Evolutionary conservation across 2,329 filamentous ascomycete genomes (phyloP).

Genomic region (Thelonectria rubi): DNA sequence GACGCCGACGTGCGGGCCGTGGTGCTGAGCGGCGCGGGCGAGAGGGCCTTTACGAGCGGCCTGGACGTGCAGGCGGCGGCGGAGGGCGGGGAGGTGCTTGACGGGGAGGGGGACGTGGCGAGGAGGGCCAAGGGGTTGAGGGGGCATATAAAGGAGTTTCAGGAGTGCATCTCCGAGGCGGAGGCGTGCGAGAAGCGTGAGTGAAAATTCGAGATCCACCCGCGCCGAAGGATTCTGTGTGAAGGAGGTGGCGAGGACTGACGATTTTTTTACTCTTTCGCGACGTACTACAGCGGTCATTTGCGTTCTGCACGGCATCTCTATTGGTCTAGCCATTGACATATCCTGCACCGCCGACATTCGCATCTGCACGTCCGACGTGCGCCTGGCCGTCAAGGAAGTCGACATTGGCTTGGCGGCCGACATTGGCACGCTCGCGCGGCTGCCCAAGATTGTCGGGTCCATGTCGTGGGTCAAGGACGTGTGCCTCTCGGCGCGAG

Average conservation of each 20-base stretch:
- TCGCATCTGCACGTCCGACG: conserved; percentile 68
- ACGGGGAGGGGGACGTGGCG: conserved; percentile 62
- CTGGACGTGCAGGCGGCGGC: conserved; percentile 81
- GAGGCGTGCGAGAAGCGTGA: conserved; percentile 90
- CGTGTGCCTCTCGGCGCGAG: conserved; percentile 74
- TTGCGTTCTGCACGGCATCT: conserved; percentile 79
- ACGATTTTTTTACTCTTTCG: conserved; percentile 22
- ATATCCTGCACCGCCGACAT: conserved; percentile 76
- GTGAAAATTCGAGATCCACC: conserved; percentile 41
- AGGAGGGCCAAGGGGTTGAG: conserved; percentile 70
- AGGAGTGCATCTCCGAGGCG: conserved; percentile 77
- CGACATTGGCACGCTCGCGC: conserved; percentile 78
- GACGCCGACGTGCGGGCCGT: conserved; percentile 80
- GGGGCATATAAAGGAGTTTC: conserved; percentile 80
- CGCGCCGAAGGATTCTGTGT: too few species aligned
- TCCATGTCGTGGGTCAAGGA: conserved; percentile 82
- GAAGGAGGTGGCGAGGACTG: conserved; percentile 16
- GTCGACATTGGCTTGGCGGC: conserved; percentile 84
- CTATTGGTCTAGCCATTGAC: conserved; percentile 82
- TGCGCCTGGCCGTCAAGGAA: conserved; percentile 78
- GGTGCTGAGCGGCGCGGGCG: conserved; percentile 82
- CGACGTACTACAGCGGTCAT: conserved; percentile 71
- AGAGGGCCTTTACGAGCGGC: conserved; percentile 85
- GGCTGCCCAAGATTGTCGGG: conserved; percentile 78
- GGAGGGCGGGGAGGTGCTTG: conserved; percentile 47